A percentile compares a stretch with the other conserved stretches of the same genome.
These are phyloP conservation scores for Fusarium humuli DNA, from an alignment of 2,329 filamentous ascomycete genomes.

Conservation along the genomic window DNA sequence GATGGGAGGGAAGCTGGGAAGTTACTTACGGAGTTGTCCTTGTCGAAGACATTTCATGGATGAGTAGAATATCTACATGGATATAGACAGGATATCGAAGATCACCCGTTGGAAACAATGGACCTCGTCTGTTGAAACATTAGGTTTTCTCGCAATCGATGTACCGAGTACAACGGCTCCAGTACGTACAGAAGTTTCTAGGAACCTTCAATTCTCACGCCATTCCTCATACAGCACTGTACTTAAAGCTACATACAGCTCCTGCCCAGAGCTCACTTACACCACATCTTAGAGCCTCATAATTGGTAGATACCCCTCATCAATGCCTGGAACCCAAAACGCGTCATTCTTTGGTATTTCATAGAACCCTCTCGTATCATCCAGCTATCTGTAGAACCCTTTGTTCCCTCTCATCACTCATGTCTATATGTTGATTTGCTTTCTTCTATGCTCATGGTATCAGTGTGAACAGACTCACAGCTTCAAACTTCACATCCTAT, in stretches of 20 bases:
- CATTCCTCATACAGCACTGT: neutral
- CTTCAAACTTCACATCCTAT: neutral
- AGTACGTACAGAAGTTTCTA: constrained; percentile 20
- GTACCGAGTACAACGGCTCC: neutral
- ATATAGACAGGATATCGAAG: neutral
- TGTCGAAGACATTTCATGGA: neutral
- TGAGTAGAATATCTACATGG: neutral
- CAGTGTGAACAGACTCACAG: neutral
- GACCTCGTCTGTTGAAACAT: constrained; percentile 4
- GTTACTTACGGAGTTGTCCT: neutral
- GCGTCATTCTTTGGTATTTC: constrained; percentile 23
- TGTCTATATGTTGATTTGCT: constrained; percentile 12
- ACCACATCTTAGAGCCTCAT: constrained; percentile 14
- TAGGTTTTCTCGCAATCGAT: neutral
- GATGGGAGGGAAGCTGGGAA: neutral
- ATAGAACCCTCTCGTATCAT: constrained; percentile 31
- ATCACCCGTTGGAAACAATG: neutral
- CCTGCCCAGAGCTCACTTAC: neutral
- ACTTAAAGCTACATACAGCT: neutral
- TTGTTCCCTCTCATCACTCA: neutral
- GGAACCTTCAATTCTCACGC: neutral
- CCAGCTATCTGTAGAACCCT: neutral
- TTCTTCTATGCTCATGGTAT: neutral
- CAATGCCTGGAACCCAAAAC: neutral
- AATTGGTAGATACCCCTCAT: constrained; percentile 35